Percentiles rank a stretch among this genome's conserved stretches.
phyloP scores from a whole-genome alignment of 1,139 yeast genomes.

The Yarrowia galli region DNA sequence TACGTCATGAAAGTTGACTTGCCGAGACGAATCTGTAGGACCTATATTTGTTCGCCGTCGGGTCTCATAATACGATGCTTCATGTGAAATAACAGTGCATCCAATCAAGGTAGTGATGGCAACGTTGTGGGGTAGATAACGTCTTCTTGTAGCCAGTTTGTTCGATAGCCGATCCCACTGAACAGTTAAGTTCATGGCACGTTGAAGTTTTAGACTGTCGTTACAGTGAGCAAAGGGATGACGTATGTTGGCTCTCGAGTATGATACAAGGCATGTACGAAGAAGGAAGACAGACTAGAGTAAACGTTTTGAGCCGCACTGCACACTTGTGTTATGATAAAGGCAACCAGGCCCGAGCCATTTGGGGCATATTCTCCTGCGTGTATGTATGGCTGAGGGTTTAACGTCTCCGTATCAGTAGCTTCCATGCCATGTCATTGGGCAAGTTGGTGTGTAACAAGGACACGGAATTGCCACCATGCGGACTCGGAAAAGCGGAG shows the following conservation, averaged over 20 bases:
- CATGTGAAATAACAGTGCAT: background rate
- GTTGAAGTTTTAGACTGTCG: background rate
- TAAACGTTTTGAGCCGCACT: slow-evolving; percentile 7
- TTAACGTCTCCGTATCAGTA: background rate
- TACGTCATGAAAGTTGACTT: background rate
- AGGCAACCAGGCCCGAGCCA: no score
- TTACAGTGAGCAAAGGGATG: slow-evolving; percentile 3
- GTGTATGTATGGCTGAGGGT: background rate
- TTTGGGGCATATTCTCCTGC: slow-evolving; percentile 3
- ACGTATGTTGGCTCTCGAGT: background rate
- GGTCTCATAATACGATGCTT: background rate
- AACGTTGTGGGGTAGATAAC: background rate
- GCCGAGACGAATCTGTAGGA: background rate
- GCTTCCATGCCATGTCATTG: slow-evolving; percentile 3
- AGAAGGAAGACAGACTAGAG: background rate
- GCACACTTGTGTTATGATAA: background rate
- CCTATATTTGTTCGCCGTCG: background rate
- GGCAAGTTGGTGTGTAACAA: background rate
- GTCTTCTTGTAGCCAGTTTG: background rate
- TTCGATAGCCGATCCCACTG: slow-evolving; percentile 1
- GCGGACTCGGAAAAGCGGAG: no score
- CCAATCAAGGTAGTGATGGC: background rate
- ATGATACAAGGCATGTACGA: no score
- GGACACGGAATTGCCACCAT: no score
- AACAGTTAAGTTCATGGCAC: background rate